Evolutionary conservation across 352 stramenopile genomes (phyloP), one percentile per base, ranked within the genome.

Genomic region (Phytopythium vexans): DNA sequence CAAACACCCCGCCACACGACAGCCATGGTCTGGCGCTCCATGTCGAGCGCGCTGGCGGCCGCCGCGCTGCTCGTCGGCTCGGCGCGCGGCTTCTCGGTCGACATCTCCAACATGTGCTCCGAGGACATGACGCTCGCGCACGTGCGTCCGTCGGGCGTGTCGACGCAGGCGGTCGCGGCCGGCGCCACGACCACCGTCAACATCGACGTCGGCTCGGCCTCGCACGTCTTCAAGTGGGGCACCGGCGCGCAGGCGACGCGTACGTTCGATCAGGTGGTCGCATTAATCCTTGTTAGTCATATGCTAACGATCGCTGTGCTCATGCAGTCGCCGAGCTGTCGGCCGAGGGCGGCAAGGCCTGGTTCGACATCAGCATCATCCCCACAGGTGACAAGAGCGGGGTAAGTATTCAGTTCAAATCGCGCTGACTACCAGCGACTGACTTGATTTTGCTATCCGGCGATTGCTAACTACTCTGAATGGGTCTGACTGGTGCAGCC

Each of bases 351-450:
- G 73, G 66, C 34, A 80, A 68, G 60, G 54, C 60, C 12, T 90
- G 82, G 77, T 81, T 56, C 45, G 82, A 90, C 49, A 92, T 92
- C 54, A 88, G 74, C 43, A 86, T 78, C 68, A 89, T 92, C 59
- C 78, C 82, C 0, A 89, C 82, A 3, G 77, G 82, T 12, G 49
- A 58, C 8, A 82, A 78, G 52, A 78, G 69, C 43, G 82, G 74
- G 6, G 76, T 87, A 81, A 35, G 76, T 83, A 43, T 8, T 3
- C 43, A 54, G 40, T 43, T 32, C 40, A 54, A n/a, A 11, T 39
- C 52, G 50, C 59, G 32, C 27, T 47, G 56, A 41, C 60, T 21
- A 48, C 16, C 10, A 41, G 15, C 34, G 5, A 21, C 14, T 46
- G 4, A n/a, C 14, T 9, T 3, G 9, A 33, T 33, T 27, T 27